These are phyloP conservation scores for Oryza glumipatula DNA, from an alignment of 176 grass and related monocot genomes.

Conservation along the genomic window DNA sequence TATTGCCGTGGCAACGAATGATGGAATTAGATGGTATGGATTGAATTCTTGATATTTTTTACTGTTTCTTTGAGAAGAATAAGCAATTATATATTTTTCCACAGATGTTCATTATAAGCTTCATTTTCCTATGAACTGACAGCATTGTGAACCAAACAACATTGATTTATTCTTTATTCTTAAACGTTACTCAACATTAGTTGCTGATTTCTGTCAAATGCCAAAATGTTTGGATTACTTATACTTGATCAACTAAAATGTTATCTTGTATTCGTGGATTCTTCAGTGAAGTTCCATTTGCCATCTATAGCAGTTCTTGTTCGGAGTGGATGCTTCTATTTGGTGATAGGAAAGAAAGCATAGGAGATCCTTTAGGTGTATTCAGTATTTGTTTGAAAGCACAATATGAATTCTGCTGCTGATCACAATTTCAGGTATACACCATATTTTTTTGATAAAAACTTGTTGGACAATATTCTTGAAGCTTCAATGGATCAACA, in stretches of 20 bases:
- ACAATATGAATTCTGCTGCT: background rate
- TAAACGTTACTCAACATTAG: background rate
- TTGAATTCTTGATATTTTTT: conserved; percentile 3
- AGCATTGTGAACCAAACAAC: conserved; percentile 16
- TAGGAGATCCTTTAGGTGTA: background rate
- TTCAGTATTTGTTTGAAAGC: conserved; percentile 9
- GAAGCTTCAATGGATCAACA: conserved; percentile 96
- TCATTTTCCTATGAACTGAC: conserved; percentile 16
- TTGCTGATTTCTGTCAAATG: conserved; percentile 2
- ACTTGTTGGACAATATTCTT: conserved; percentile 91
- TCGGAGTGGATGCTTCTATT: background rate
- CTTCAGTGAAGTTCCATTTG: background rate
- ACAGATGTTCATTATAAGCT: conserved; percentile 4
- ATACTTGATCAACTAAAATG: conserved; percentile 8
- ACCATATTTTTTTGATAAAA: conserved; percentile 99
- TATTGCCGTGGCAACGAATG: conserved; percentile 93
- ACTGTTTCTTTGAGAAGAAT: conserved; percentile 5
- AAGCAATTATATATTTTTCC: background rate
- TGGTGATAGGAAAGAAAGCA: conserved; percentile 5
- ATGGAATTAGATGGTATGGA: conserved; percentile 95
- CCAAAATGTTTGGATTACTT: background rate
- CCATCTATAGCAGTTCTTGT: conserved; percentile 8
- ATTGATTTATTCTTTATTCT: conserved; percentile 1
- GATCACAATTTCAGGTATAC: conserved; percentile 70
- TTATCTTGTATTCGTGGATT: background rate